These are phyloP conservation scores for Aspergillus fructus DNA, from an alignment of 2,329 filamentous ascomycete genomes.

Conservation along the genomic window DNA sequence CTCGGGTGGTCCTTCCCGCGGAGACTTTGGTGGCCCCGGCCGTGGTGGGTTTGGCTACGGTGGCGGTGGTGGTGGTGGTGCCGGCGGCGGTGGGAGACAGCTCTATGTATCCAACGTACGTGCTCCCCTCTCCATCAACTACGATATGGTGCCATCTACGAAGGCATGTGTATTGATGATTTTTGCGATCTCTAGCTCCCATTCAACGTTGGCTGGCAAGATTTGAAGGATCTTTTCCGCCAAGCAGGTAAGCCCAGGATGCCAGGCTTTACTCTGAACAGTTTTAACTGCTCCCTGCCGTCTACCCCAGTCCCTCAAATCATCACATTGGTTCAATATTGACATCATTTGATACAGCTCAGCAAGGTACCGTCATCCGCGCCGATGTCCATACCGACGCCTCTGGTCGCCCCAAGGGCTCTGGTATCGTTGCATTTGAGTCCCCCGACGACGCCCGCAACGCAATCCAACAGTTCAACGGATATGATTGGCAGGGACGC, in stretches of 20 bases:
- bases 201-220: conserved; percentile 97
- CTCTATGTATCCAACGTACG: conserved; percentile 98
- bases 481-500: conserved; percentile 97
- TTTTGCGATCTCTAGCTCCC: conserved; percentile 67
- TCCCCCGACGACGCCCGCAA: conserved; percentile 91
- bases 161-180: conserved; percentile 37
- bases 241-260: conserved; percentile 76
- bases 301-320: background rate
- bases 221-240: conserved; percentile 97
- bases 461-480: conserved; percentile 96
- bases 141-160: conserved; percentile 14
- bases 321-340: conserved; percentile 21
- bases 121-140: conserved; percentile 45
- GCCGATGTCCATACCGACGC: conserved; percentile 92
- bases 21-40: conserved; percentile 58
- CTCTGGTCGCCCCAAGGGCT: conserved; percentile 92
- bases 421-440: conserved; percentile 95
- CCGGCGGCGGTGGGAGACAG: conserved; percentile 69
- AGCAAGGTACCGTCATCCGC: conserved; percentile 77
- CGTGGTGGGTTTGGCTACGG: conserved; percentile 54
- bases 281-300: conserved; percentile 8
- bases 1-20: conserved; percentile 69
- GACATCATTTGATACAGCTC: conserved; percentile 37
- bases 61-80: conserved; percentile 41
- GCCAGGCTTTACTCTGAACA: conserved; percentile 14